A percentile compares a stretch with the other conserved stretches of the same genome.
phyloP scores from a whole-genome alignment of 768 basidiomycete genomes.

The Suillus discolor region DNA sequence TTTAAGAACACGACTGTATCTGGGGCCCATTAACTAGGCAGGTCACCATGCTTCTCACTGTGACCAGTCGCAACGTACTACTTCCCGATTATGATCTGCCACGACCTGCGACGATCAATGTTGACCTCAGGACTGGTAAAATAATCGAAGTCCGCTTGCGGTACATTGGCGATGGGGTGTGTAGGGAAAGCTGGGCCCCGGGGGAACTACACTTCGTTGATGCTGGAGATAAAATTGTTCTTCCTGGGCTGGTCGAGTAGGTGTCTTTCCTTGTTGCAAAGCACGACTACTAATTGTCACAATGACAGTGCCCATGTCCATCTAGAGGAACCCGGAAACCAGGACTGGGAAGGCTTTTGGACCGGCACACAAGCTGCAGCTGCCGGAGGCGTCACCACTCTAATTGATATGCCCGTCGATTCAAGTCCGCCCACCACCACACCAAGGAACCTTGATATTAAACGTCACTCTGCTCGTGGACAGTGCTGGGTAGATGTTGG shows the following conservation, averaged over 20 bases:
- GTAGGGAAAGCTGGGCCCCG: slow-evolving; percentile 8
- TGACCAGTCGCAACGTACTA: slow-evolving; percentile 59
- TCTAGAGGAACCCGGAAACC: slow-evolving; percentile 91
- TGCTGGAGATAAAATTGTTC: slow-evolving; percentile 56
- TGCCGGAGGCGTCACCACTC: slow-evolving; percentile 89
- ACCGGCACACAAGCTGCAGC: slow-evolving; percentile 93
- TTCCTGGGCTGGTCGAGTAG: slow-evolving; percentile 85
- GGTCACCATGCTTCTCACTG: slow-evolving; percentile 33
- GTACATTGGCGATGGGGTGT: slow-evolving; percentile 33
- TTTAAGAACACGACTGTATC: slow-evolving; percentile 12
- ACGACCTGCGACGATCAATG: slow-evolving; percentile 65
- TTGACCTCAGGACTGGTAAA: slow-evolving; percentile 59
- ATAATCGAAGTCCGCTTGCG: slow-evolving; percentile 51
- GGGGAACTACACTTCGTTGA: slow-evolving; percentile 47
- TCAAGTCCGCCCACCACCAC: slow-evolving; percentile 96
- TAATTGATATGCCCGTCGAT: slow-evolving; percentile 98
- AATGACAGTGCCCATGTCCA: slow-evolving; percentile 80
- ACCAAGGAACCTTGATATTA: slow-evolving; percentile 67
- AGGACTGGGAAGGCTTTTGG: slow-evolving; percentile 93
- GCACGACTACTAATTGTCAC: not conserved
- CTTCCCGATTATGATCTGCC: slow-evolving; percentile 52
- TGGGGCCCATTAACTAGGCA: slow-evolving; percentile 5
- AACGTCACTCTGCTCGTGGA: slow-evolving; percentile 68
- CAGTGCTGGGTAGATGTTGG: slow-evolving; percentile 76
- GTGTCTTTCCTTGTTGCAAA: slow-evolving; percentile 23